Percentiles rank a stretch among this genome's conserved stretches.
These are phyloP conservation scores for Verticillium isaacii DNA, from an alignment of 2,329 filamentous ascomycete species.

Conservation along the genomic window DNA sequence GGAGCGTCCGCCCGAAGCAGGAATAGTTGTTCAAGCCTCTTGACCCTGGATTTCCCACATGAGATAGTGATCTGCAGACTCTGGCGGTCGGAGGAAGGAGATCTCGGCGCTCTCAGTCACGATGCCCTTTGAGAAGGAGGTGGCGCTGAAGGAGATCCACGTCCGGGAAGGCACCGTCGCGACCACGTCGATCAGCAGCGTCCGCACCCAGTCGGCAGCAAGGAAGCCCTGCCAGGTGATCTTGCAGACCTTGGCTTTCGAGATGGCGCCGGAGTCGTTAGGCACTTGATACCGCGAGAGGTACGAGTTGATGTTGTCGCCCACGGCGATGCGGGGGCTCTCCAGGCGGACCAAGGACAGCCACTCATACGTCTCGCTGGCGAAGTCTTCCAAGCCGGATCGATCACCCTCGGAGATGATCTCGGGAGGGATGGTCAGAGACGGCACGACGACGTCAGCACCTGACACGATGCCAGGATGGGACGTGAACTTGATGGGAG, in stretches of 20 bases:
- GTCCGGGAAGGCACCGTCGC: slow-evolving; percentile 33
- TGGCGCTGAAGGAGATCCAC: slow-evolving; percentile 54
- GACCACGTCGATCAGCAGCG: slow-evolving; percentile 41
- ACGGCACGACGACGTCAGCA: slow-evolving; percentile 23
- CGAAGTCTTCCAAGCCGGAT: slow-evolving; percentile 56
- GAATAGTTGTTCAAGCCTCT: slow-evolving; percentile 40
- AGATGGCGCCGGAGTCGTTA: slow-evolving; percentile 19
- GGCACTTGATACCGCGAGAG: slow-evolving; percentile 64
- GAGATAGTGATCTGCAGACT: slow-evolving; percentile 47
- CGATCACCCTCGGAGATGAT: slow-evolving; percentile 29
- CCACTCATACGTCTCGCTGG: slow-evolving; percentile 68
- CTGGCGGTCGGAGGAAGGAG: slow-evolving; percentile 48
- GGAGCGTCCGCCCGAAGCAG: slow-evolving; percentile 59
- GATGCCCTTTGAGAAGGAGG: slow-evolving; percentile 43
- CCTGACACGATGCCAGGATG: slow-evolving; percentile 22
- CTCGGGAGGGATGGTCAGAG: slow-evolving; percentile 18
- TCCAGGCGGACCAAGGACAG: slow-evolving; percentile 61
- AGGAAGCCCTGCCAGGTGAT: slow-evolving; percentile 58
- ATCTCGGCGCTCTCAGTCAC: slow-evolving; percentile 42
- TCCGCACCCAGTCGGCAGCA: slow-evolving; percentile 45
- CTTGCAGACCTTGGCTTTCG: slow-evolving; percentile 36
- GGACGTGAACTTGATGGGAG: slow-evolving; percentile 37
- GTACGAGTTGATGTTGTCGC: slow-evolving; percentile 62
- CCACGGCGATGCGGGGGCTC: slow-evolving; percentile 55
- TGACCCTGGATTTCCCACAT: slow-evolving; percentile 54